phyloP scores from a whole-genome alignment of 768 basidiomycete genomes.

The Tricholoma bakamatsutake region DNA sequence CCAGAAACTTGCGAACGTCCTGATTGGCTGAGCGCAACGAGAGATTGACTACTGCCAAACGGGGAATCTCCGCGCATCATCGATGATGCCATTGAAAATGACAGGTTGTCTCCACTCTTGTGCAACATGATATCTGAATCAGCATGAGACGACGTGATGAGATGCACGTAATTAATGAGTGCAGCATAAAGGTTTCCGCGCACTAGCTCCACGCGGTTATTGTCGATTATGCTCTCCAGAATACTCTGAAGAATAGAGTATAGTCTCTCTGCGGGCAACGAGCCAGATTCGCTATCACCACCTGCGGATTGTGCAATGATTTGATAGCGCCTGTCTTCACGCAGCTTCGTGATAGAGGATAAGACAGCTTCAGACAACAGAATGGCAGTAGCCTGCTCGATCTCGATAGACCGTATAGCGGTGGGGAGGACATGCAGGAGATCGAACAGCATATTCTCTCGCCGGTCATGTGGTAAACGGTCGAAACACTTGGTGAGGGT shows the following conservation, averaged over 20 bases:
- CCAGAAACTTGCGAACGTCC: conserved; percentile 12
- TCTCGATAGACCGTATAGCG: conserved; percentile 56
- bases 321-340: conserved; percentile 75
- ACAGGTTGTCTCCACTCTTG: conserved; percentile 5
- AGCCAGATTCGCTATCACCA: conserved; percentile 56
- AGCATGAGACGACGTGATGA: conserved; percentile 41
- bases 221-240: conserved; percentile 69
- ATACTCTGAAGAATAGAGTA: conserved; percentile 67
- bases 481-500: conserved; percentile 83
- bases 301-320: conserved; percentile 59
- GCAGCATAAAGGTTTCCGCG: conserved; percentile 94
- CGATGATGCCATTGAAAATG: conserved; percentile 32
- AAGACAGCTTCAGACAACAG: conserved; percentile 78
- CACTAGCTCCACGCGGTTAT: conserved; percentile 75
- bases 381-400: conserved; percentile 71
- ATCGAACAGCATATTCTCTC: conserved; percentile 89
- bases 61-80: conserved; percentile 35
- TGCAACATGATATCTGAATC: neutral
- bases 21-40: conserved; percentile 21
- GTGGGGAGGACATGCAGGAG: conserved; percentile 76
- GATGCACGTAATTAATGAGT: conserved; percentile 83
- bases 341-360: conserved; percentile 81
- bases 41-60: conserved; percentile 33
- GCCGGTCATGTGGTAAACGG: conserved; percentile 71
- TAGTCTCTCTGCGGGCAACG: conserved; percentile 76